phyloP scores from a whole-genome alignment of 768 basidiomycete genomes.

The Trametes sanguinea region DNA sequence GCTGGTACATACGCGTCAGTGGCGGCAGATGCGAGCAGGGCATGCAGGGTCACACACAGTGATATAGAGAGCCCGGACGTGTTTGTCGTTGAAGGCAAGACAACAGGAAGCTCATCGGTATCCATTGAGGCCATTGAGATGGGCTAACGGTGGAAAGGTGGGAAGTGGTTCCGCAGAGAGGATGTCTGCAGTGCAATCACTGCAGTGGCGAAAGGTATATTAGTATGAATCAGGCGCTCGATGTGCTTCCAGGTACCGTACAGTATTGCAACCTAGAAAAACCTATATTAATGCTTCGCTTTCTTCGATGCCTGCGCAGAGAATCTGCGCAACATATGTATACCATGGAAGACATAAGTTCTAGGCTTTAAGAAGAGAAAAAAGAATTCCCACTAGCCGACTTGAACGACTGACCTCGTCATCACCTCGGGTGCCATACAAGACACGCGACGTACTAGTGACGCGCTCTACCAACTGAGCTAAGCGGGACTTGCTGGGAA shows the following conservation, averaged over 20 bases:
- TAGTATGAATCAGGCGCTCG: no score
- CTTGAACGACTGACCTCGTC: constrained; percentile 70
- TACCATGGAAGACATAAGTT: no score
- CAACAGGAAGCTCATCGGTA: constrained; percentile 74
- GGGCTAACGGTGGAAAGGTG: constrained; percentile 2
- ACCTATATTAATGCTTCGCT: background rate
- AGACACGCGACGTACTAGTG: constrained; percentile 46
- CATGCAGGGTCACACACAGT: constrained; percentile 49
- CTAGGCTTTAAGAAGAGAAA: background rate
- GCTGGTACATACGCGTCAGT: constrained; percentile 45
- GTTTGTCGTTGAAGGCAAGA: constrained; percentile 62
- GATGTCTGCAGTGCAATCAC: background rate
- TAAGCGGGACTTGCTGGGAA: constrained; percentile 27
- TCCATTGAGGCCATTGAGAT: constrained; percentile 63
- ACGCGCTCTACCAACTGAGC: constrained; percentile 60
- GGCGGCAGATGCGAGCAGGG: constrained; percentile 13
- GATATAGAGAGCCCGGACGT: constrained; percentile 75
- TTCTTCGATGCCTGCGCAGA: no score
- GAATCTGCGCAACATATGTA: no score
- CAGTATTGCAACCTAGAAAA: constrained; percentile 41
- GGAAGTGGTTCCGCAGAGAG: no score
- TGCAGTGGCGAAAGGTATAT: no score
- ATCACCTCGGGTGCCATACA: constrained; percentile 28
- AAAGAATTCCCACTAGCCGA: constrained; percentile 43
- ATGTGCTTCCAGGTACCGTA: no score